Base-by-base conservation (phyloP, 306 rosid species). In the Rosa lucieae region DNA sequence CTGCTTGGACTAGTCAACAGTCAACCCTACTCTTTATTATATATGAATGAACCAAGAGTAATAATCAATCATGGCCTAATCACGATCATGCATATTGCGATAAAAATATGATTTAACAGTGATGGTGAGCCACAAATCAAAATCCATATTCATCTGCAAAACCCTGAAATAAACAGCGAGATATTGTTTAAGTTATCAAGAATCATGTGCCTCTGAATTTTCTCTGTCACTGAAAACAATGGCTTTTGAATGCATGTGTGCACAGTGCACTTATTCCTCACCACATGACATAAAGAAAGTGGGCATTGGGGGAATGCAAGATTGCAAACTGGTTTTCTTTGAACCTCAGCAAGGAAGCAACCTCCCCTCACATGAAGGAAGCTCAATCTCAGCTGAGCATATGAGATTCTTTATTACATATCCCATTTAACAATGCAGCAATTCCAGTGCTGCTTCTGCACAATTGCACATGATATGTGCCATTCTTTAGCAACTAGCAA, bases 211-310 rank as follows among this genome's bases (percentile, higher is more conserved):
- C 35, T 72, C 86, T 79, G 82, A 82, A 75, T 80, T 80, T 37
- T 86, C 74, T 76, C 21, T 86, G 82, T 86, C 88, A 77, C 89
- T 80, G 87, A 88, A 77, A 82, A 74, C 80, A 65, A 82, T 47
- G 76, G 82, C 43, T 46, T 46, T 29, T 67, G 48, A 67, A 43
- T 67, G 70, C 74, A 70, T 59, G 61, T 52, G 83, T 83, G 85
- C 84, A 76, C 71, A 84, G 83, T 83, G 85, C 84, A 76, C 71
- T 86, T 89, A 87, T 89, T 87, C 89, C 84, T 79, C 82, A 74
- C 81, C 89, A 82, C 92, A 83, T 88, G 89, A 79, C 65, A 49
- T 79, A 61, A 79, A 70, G 73, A 49, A 79, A 70, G 76, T 82
- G 79, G 84, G 84, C 51, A 46, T 43, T 72, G 70, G 67, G 48